Evolutionary conservation across 78 protist genomes (phyloP).

Genomic region (Dictyostelium discoideum): DNA sequence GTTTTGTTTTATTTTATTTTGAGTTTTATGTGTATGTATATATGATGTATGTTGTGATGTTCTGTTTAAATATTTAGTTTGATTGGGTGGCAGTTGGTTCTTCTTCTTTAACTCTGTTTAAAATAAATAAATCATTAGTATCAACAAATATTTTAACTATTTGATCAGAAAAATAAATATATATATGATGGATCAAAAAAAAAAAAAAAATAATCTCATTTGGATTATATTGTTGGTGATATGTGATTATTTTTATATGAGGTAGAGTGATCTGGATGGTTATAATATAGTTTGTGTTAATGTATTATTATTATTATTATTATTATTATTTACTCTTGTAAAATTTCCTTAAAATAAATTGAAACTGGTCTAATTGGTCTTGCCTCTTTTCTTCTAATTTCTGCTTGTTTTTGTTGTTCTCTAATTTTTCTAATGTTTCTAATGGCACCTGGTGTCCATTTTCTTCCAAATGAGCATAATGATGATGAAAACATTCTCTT

Average conservation of each 20-base stretch:
- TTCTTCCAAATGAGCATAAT: background rate
- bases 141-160: too few species aligned
- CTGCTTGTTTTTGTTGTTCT: slow-evolving; percentile 58
- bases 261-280: too few species aligned
- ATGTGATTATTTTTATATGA: too few species aligned
- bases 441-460: slow-evolving; percentile 35
- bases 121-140: background rate
- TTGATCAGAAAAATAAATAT: too few species aligned
- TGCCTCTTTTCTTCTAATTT: slow-evolving; percentile 28
- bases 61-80: background rate
- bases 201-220: too few species aligned
- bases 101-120: background rate
- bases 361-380: slow-evolving; percentile 61
- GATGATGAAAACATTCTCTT: slow-evolving; percentile 14
- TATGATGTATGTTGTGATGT: background rate
- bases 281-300: too few species aligned
- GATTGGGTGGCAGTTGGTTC: background rate
- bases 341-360: slow-evolving; percentile 38
- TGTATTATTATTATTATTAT: too few species aligned
- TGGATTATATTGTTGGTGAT: too few species aligned
- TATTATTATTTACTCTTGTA: background rate
- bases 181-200: too few species aligned
- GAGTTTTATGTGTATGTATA: background rate
- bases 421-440: slow-evolving; percentile 68
- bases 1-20: background rate